A percentile compares a stretch with the other conserved stretches of the same genome.
Conservation (phyloP, 129 eudicot species). For the Flaveria bidentis region DNA sequence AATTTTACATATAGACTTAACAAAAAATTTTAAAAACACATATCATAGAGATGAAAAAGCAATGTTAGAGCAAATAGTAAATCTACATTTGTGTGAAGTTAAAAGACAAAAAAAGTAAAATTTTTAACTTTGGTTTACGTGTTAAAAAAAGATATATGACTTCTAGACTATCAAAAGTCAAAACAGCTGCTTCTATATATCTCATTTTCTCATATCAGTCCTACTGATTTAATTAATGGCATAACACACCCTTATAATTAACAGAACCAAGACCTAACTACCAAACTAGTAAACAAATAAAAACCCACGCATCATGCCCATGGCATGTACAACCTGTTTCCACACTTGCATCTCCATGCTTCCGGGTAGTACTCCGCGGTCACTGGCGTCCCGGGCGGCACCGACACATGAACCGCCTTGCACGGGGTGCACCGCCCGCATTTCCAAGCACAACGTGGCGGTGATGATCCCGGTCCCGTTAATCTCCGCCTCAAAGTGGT, state of each 20-base stretch:
- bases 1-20: too few relatives aligned
- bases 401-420: slow-evolving; percentile 72
- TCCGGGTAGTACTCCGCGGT: slow-evolving; percentile 87
- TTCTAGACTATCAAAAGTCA: neutral
- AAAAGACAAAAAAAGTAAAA: too few relatives aligned
- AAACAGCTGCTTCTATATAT: slow-evolving; percentile 22
- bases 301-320: slow-evolving; percentile 45
- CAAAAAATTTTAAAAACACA: too few relatives aligned
- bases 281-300: slow-evolving; percentile 19
- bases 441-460: slow-evolving; percentile 73
- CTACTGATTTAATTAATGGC: slow-evolving; percentile 35
- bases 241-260: slow-evolving; percentile 27
- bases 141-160: too few relatives aligned
- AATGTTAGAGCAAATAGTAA: too few relatives aligned
- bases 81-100: too few relatives aligned
- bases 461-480: slow-evolving; percentile 69
- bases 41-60: too few relatives aligned
- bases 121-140: too few relatives aligned
- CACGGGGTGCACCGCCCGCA: slow-evolving; percentile 86
- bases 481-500: slow-evolving; percentile 40
- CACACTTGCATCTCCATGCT: slow-evolving; percentile 96
- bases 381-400: slow-evolving; percentile 76
- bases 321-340: slow-evolving; percentile 78
- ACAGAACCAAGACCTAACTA: slow-evolving; percentile 27
- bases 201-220: slow-evolving; percentile 21